Percentiles rank a stretch among this genome's conserved stretches.
Evolutionary conservation across 2,329 filamentous ascomycete species (phyloP).

Genomic region (Fusarium compactum): DNA sequence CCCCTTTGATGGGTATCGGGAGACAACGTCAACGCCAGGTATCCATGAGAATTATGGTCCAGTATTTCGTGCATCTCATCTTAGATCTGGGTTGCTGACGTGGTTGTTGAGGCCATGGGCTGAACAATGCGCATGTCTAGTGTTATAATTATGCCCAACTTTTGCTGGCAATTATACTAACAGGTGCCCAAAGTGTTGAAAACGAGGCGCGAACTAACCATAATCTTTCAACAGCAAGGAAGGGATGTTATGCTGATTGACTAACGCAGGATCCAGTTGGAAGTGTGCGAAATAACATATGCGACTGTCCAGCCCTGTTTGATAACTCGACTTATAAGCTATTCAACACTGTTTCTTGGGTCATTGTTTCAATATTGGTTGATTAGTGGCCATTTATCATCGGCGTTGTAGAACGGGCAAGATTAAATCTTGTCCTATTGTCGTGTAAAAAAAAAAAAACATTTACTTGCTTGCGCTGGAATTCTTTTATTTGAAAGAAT

Average conservation of each 20-base stretch:
- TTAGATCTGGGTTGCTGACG: not conserved
- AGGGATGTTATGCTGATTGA: not conserved
- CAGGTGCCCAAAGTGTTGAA: not conserved
- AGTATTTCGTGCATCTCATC: not conserved
- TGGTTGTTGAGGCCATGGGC: not conserved
- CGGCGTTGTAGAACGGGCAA: not conserved
- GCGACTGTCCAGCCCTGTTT: not conserved
- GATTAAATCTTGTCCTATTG: too few species aligned
- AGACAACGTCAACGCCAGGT: not conserved
- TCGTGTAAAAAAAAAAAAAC: too few species aligned
- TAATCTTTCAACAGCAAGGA: not conserved
- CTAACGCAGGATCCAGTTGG: not conserved
- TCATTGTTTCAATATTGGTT: not conserved
- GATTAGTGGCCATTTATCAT: not conserved
- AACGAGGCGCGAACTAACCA: not conserved
- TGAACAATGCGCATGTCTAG: not conserved
- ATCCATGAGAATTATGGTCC: not conserved
- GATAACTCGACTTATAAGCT: not conserved
- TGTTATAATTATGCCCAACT: not conserved
- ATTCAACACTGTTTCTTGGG: not conserved
- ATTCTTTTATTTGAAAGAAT: not conserved
- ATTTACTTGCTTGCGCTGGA: not conserved
- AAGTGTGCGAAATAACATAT: accelerated
- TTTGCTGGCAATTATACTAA: not conserved
- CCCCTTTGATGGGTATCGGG: not conserved